These are phyloP conservation scores for Prinsepia uniflora DNA, from an alignment of 306 rosid genomes.

Conservation along the genomic window DNA sequence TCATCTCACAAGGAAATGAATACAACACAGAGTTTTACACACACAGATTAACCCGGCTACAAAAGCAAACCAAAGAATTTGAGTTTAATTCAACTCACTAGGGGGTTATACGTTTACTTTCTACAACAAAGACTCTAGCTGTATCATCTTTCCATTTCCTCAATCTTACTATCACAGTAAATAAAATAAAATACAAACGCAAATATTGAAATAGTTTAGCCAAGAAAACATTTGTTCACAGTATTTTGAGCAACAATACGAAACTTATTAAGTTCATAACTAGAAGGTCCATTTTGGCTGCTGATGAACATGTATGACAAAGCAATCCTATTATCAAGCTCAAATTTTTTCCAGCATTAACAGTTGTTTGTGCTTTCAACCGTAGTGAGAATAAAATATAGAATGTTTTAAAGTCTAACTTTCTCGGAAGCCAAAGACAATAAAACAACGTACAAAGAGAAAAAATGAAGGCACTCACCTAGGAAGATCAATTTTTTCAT, in stretches of 20 bases:
- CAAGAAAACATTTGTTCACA: background rate
- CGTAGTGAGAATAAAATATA: background rate
- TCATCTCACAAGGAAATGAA: background rate
- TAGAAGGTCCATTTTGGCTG: background rate
- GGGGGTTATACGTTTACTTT: background rate
- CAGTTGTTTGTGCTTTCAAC: background rate
- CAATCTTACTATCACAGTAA: background rate
- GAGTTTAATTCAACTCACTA: background rate
- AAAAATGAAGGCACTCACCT: conserved; percentile 39
- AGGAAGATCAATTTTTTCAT: conserved; percentile 45
- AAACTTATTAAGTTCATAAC: background rate
- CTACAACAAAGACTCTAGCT: background rate
- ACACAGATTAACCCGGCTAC: background rate
- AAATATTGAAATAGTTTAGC: background rate
- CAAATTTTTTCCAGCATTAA: background rate
- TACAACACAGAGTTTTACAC: background rate
- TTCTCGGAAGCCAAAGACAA: conserved; percentile 10
- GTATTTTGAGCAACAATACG: background rate
- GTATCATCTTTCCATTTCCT: background rate
- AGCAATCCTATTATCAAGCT: background rate
- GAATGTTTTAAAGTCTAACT: background rate
- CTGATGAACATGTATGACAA: background rate
- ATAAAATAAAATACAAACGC: background rate
- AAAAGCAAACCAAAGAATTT: background rate
- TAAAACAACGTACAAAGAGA: background rate